Percentiles rank a stretch among this genome's conserved stretches.
These are phyloP conservation scores for Metarhizium brunneum DNA, from an alignment of 2,329 filamentous ascomycete species.

Conservation along the genomic window DNA sequence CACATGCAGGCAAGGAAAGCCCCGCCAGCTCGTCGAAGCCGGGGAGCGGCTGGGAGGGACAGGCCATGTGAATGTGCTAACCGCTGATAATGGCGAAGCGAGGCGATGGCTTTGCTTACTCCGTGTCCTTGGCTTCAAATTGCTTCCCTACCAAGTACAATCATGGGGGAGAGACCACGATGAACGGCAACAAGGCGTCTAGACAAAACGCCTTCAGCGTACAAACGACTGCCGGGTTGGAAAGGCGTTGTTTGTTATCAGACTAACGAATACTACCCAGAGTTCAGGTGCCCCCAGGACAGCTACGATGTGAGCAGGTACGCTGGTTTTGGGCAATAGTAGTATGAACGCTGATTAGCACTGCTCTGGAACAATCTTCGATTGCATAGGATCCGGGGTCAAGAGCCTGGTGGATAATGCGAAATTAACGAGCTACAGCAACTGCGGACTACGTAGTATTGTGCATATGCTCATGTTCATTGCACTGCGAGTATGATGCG, in stretches of 20 bases:
- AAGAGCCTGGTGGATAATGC: neutral
- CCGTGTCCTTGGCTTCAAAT: neutral
- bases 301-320: neutral
- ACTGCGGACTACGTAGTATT: too few relatives aligned
- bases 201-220: too few relatives aligned
- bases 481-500: constrained; percentile 26
- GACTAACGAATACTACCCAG: too few relatives aligned
- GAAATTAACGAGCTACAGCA: neutral
- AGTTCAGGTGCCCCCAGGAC: neutral
- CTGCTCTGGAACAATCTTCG: neutral
- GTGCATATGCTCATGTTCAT: neutral
- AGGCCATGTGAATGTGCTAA: neutral
- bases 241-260: too few relatives aligned
- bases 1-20: neutral
- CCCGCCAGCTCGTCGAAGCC: neutral
- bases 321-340: neutral
- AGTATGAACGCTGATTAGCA: neutral
- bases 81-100: neutral
- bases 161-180: too few relatives aligned
- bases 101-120: neutral
- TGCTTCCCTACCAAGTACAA: neutral
- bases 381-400: too few relatives aligned
- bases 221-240: too few relatives aligned
- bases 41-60: neutral
- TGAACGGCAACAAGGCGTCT: too few relatives aligned